A percentile compares a stretch with the other conserved stretches of the same genome.
These are phyloP conservation scores for Salix viminalis DNA, from an alignment of 345 rosid genomes.

Conservation along the genomic window DNA sequence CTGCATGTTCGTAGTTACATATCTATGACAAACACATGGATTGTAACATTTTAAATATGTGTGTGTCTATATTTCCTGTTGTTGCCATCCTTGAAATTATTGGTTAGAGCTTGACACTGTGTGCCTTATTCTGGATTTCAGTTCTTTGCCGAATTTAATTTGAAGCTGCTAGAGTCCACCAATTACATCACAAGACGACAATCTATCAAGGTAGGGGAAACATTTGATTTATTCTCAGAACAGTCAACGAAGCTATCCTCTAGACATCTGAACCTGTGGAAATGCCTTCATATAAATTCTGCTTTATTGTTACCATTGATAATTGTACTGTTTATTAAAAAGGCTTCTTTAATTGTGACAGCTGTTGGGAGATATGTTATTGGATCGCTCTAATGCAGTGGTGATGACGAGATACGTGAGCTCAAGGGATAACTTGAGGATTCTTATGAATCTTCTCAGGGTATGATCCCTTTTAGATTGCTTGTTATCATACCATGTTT, in stretches of 20 bases:
- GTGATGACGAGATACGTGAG: slow-evolving; percentile 65
- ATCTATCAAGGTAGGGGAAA: slow-evolving; percentile 70
- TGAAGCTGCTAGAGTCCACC: slow-evolving; percentile 82
- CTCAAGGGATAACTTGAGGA: slow-evolving; percentile 61
- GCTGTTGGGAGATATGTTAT: slow-evolving; percentile 51
- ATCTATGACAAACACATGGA: neutral
- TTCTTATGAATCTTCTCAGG: slow-evolving; percentile 74
- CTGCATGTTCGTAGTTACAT: neutral
- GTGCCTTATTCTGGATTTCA: slow-evolving; percentile 31
- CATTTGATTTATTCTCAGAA: neutral
- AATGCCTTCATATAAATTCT: neutral
- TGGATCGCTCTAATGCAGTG: slow-evolving; percentile 59
- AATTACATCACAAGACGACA: slow-evolving; percentile 95
- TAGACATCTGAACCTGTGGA: neutral
- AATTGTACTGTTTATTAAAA: neutral
- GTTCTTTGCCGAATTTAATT: slow-evolving; percentile 85
- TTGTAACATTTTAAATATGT: neutral
- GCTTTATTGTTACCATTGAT: slow-evolving; percentile 4
- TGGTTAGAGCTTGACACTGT: slow-evolving; percentile 8
- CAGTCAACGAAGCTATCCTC: neutral
- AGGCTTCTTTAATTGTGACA: slow-evolving; percentile 13
- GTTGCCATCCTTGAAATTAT: neutral
- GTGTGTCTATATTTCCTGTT: neutral
- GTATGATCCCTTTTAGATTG: slow-evolving; percentile 24
- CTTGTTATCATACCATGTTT: neutral